These are phyloP conservation scores for Trifolium fragiferum DNA, from an alignment of 306 rosid species.

Conservation along the genomic window DNA sequence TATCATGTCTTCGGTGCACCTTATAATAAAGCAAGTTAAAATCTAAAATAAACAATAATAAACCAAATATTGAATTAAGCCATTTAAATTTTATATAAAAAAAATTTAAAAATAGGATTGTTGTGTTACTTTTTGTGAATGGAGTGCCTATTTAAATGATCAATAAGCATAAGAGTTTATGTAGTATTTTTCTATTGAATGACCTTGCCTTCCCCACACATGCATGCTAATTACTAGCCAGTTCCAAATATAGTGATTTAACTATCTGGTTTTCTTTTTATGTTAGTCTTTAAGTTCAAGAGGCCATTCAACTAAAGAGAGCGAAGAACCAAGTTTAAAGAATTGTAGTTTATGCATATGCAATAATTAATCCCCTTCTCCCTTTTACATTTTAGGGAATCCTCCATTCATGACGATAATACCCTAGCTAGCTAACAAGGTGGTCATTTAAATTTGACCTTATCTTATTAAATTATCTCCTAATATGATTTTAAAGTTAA, in stretches of 20 bases:
- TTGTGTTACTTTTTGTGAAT: conserved; percentile 3
- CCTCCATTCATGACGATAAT: conserved; percentile 30
- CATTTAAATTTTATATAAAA: too few species aligned
- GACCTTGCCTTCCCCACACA: conserved; percentile 5
- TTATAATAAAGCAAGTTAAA: too few species aligned
- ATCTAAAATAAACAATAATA: too few species aligned
- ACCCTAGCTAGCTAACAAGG: conserved; percentile 16
- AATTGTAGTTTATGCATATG: conserved; percentile 1
- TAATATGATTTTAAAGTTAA: neutral
- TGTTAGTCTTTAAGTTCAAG: conserved; percentile 16
- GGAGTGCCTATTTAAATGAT: neutral
- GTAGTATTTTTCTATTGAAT: conserved; percentile 6
- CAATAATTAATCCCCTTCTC: conserved; percentile 4
- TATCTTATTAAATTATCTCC: conserved; percentile 10
- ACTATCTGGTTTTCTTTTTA: conserved; percentile 24
- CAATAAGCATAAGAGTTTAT: neutral
- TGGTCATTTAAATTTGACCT: conserved; percentile 24
- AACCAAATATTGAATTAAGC: too few species aligned
- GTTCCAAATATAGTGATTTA: conserved; percentile 14
- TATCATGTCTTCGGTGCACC: too few species aligned
- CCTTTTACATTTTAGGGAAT: conserved; percentile 20
- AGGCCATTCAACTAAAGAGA: conserved; percentile 14
- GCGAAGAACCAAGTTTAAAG: conserved; percentile 7
- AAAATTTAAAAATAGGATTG: too few species aligned
- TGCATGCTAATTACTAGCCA: conserved; percentile 23